Evolutionary conservation across 257 asterid genomes (phyloP), one percentile per base, ranked within the genome.

Genomic region (Nyctanthes arbortristis): DNA sequence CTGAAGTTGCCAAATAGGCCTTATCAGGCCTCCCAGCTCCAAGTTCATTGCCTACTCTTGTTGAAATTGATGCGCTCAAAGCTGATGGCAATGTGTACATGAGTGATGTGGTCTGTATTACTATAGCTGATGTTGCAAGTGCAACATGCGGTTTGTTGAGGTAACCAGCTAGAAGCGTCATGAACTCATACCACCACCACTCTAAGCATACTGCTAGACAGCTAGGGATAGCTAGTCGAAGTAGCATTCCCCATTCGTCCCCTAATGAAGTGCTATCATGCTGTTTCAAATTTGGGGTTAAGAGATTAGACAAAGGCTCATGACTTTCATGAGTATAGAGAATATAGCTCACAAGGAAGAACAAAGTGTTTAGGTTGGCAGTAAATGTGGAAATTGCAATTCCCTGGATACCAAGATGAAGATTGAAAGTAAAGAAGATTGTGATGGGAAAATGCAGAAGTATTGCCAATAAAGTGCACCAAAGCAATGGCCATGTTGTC

Each of bases 171-270:
- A 88, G 75, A 66, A 93, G 80, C 47, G 93, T 93, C 98, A 93
- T 93, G 74, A 93, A 68, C 71, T 90, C 97, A 33, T 93, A 93
- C 98, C 98, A 93, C 98, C 98, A 93, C 98, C 98, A 93, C 71
- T 93, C 98, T 72, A 93, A 64, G 66, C 98, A 93, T 54, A 90
- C 93, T 6, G 92, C 88, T 1, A 90, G 76, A 82, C 98, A 90
- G 57, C 96, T 90, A 2, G 96, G 92, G 62, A 83, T 63, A 32
- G 96, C 86, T 39, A 93, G 85, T 34, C 84, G 76, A 65, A 93
- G 84, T 33, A 93, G 78, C 73, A 75, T 75, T 61, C 83, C 70
- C 97, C 98, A 93, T 61, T 88, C 96, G 73, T 82, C 87, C 71
- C 82, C 74, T 63, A 69, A 60, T 31, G 87, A 88, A 77, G 77